Evolutionary conservation across 148 eudicot species (phyloP), one percentile per base, ranked within the genome.

Genomic region (Chenopodium berlandieri): DNA sequence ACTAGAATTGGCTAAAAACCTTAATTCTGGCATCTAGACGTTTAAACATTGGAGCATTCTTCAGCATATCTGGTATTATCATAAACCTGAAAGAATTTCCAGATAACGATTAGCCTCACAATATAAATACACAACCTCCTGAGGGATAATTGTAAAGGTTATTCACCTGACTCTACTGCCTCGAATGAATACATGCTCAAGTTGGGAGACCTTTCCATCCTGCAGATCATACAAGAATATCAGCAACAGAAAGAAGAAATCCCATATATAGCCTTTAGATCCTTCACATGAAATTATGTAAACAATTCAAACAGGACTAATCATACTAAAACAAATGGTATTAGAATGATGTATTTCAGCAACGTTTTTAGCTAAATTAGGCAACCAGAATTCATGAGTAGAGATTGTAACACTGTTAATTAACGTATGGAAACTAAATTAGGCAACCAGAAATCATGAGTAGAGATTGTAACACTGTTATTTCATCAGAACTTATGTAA

Each of bases 1-100:
- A 69, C 16, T 50, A 50, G 52, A 44, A 12, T 83, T 40, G 16
- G 58, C 17, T 48, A 73, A 19, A 73, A 23, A 94, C 99, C 98
- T 96, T 96, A 74, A 96, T 96, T 84, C 88, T 94, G 75, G 99
- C 93, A 84, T 94, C 99, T 77, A 94, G 87, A 69, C 95, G 97
- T 85, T 96, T 96, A 86, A 96, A 96, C 97, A 96, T 96, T 4
- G 99, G 99, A 81, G 99, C 99, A 90, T 96, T 96, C 90, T 94
- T 94, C 85, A 97, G 91, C 99, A 97, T 97, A 80, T 97, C 98
- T 14, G 99, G 99, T 58, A 97, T 97, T 37, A 97, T 91, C 93
- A 97, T 94, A 76, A 97, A 97, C 93, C 99, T 96, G 87, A 23
- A 50, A 71, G 34, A 69, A 46, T 30, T 67, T 31, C 22, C 23